A percentile compares a stretch with the other conserved stretches of the same genome.
Conservation (phyloP, 2,329 filamentous ascomycete species). For the Zymoseptoria brevis region DNA sequence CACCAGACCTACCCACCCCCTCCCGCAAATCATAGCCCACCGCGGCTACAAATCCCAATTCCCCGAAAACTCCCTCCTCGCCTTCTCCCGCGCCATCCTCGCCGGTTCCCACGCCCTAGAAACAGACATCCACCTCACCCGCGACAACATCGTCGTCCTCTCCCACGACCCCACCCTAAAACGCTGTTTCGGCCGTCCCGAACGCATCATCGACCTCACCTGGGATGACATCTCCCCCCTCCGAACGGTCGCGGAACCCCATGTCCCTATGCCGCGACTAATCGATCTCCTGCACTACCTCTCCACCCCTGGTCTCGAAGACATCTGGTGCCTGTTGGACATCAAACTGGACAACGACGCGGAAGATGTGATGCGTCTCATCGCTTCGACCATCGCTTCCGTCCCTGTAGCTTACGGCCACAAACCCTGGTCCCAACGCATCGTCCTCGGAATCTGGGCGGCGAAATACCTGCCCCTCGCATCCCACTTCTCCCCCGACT, state of each 20-base stretch:
- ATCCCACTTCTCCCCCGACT: constrained; percentile 53
- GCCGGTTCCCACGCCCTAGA: constrained; percentile 75
- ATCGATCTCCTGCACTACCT: constrained; percentile 67
- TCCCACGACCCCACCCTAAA: constrained; percentile 61
- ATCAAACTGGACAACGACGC: constrained; percentile 76
- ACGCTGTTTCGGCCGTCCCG: constrained; percentile 70
- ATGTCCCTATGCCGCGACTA: constrained; percentile 65
- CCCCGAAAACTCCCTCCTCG: constrained; percentile 80
- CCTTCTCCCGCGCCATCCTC: constrained; percentile 65
- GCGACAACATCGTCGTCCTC: constrained; percentile 75
- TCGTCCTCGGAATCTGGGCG: constrained; percentile 78
- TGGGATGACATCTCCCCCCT: constrained; percentile 66
- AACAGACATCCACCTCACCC: constrained; percentile 77
- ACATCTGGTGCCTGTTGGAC: constrained; percentile 77
- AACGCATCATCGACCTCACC: constrained; percentile 65
- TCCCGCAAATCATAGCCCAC: constrained; percentile 70
- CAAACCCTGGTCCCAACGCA: constrained; percentile 60
- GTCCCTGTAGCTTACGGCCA: constrained; percentile 14
- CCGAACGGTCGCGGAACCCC: constrained; percentile 58
- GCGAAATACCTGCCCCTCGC: constrained; percentile 62
- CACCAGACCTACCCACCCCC: constrained; percentile 11
- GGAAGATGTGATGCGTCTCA: constrained; percentile 60
- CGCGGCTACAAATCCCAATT: constrained; percentile 68
- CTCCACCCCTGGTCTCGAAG: constrained; percentile 52
- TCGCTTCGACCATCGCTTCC: constrained; percentile 54